Conservation (phyloP, 2,329 filamentous ascomycete genomes). For the Byssochlamys sp. region DNA sequence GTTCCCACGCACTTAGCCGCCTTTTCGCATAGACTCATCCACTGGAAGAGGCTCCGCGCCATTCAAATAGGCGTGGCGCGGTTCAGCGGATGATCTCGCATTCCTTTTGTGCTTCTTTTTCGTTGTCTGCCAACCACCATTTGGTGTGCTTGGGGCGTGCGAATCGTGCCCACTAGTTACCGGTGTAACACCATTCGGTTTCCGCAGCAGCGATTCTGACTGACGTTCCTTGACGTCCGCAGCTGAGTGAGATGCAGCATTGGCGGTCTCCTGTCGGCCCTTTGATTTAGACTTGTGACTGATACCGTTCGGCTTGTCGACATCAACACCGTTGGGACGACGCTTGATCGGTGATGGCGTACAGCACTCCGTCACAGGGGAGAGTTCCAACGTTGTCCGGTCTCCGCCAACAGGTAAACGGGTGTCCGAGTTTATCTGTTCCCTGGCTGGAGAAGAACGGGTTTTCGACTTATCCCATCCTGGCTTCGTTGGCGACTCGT, state of each 20-base stretch:
- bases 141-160: slow-evolving; percentile 9
- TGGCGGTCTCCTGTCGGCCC: slow-evolving; percentile 20
- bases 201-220: slow-evolving; percentile 17
- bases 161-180: slow-evolving; percentile 15
- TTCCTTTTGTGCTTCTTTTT: slow-evolving; percentile 35
- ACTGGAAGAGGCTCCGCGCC: slow-evolving; percentile 31
- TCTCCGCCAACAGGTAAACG: slow-evolving; percentile 14
- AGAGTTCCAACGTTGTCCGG: slow-evolving; percentile 16
- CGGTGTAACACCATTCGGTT: slow-evolving; percentile 21
- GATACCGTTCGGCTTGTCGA: slow-evolving; percentile 26
- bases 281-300: slow-evolving; percentile 27
- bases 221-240: slow-evolving; percentile 23
- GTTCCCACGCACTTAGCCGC: slow-evolving; percentile 26
- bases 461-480: slow-evolving; percentile 17
- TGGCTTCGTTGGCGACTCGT: slow-evolving; percentile 16
- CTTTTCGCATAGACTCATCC: slow-evolving; percentile 37
- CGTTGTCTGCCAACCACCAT: slow-evolving; percentile 35
- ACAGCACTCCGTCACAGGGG: slow-evolving; percentile 20
- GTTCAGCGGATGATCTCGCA: slow-evolving; percentile 25
- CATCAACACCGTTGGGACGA: slow-evolving; percentile 22
- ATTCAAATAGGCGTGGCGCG: slow-evolving; percentile 16
- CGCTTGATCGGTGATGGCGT: slow-evolving; percentile 23
- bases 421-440: slow-evolving; percentile 12
- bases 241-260: slow-evolving; percentile 9
- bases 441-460: slow-evolving; percentile 1